A percentile compares a stretch with the other conserved stretches of the same genome.
These are phyloP conservation scores for Zoysia japonica DNA, from an alignment of 176 grass and related monocot species.

Conservation along the genomic window DNA sequence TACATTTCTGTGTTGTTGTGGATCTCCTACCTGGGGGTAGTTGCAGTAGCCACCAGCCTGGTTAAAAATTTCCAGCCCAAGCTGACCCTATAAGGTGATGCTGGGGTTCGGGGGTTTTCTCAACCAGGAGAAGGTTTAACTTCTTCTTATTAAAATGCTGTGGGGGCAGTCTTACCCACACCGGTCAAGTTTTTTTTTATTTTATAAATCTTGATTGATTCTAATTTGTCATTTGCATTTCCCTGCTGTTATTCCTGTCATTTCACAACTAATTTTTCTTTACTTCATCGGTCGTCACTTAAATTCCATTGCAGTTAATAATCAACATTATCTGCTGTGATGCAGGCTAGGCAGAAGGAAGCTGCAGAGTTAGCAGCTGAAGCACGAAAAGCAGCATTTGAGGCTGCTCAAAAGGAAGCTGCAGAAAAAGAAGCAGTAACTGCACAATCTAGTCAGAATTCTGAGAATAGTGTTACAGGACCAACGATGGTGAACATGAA, in stretches of 20 bases:
- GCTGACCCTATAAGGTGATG: too few relatives aligned
- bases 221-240: not conserved
- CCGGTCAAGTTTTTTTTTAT: not conserved
- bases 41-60: too few relatives aligned
- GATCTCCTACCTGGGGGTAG: not conserved
- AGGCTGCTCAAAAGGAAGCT: conserved; percentile 73
- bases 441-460: conserved; percentile 36
- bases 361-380: conserved; percentile 76
- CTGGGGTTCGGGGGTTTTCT: too few relatives aligned
- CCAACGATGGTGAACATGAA: not conserved
- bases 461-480: conserved; percentile 37
- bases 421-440: conserved; percentile 45
- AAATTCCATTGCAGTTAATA: conserved; percentile 14
- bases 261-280: conserved; percentile 1
- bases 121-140: too few relatives aligned
- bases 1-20: conserved; percentile 17
- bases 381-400: conserved; percentile 56
- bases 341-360: conserved; percentile 69
- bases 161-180: too few relatives aligned
- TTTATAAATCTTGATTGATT: not conserved
- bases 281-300: conserved; percentile 17
- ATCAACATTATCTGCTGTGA: conserved; percentile 29
- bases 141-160: too few relatives aligned
- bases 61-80: too few relatives aligned
- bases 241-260: not conserved